These are phyloP conservation scores for Eimeria praecox DNA, from an alignment of 169 alveolate genomes.

Conservation along the genomic window DNA sequence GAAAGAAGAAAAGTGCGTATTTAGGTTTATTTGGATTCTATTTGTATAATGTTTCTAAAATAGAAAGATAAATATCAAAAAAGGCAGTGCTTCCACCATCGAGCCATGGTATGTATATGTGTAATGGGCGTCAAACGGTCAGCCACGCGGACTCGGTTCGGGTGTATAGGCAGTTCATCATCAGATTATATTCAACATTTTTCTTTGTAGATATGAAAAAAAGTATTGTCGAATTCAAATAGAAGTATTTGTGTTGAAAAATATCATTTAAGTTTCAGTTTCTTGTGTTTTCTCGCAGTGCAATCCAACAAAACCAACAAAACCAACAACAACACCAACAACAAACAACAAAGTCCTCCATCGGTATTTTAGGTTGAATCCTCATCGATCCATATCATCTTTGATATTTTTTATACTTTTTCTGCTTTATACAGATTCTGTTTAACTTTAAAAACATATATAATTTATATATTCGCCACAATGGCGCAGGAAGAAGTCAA, in stretches of 20 bases:
- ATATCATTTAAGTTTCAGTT: background rate
- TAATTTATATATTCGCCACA: background rate
- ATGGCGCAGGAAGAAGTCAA: slow-evolving; percentile 81
- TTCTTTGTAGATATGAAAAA: background rate
- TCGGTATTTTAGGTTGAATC: slow-evolving; percentile 8
- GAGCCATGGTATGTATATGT: slow-evolving; percentile 11
- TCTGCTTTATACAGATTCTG: background rate
- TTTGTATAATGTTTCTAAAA: background rate
- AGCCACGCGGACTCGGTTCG: background rate
- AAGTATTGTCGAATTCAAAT: background rate
- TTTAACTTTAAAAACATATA: background rate
- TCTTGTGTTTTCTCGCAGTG: slow-evolving; percentile 3
- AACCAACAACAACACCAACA: too few relatives aligned
- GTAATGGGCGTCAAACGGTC: slow-evolving; percentile 26
- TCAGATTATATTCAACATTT: background rate
- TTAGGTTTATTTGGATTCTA: background rate
- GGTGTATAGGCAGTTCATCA: background rate
- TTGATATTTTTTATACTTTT: background rate
- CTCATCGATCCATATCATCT: background rate
- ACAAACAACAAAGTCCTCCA: slow-evolving; percentile 13
- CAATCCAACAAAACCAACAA: background rate
- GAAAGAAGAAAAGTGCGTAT: background rate
- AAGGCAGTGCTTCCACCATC: slow-evolving; percentile 19
- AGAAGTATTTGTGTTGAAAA: background rate
- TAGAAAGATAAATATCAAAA: background rate